These are phyloP conservation scores for Tylopilus vinaceipallidus DNA, from an alignment of 768 basidiomycete species.

Conservation along the genomic window DNA sequence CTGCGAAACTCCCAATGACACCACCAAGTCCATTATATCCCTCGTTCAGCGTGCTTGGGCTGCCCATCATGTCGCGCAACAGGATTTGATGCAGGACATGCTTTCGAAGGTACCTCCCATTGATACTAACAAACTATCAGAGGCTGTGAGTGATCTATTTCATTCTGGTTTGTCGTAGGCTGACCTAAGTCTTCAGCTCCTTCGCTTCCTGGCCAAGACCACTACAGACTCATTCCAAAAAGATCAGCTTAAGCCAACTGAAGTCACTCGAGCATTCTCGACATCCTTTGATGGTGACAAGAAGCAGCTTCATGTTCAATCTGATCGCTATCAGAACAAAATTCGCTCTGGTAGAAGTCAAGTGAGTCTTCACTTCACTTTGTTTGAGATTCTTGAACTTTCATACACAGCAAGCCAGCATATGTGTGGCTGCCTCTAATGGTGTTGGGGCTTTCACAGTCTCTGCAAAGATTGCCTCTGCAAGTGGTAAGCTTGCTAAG, in stretches of 20 bases:
- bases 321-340: conserved; percentile 31
- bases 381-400: background rate
- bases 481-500: conserved; percentile 17
- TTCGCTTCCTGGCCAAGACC: conserved; percentile 29
- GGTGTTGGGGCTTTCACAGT: conserved; percentile 25
- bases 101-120: conserved; percentile 24
- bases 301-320: conserved; percentile 14
- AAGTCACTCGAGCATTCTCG: conserved; percentile 21
- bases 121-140: conserved; percentile 26
- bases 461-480: conserved; percentile 14
- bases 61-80: conserved; percentile 30
- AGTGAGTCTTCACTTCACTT: conserved; percentile 28
- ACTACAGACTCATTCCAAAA: conserved; percentile 24
- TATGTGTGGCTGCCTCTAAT: conserved; percentile 22
- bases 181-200: conserved; percentile 16
- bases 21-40: conserved; percentile 7
- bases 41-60: conserved; percentile 33
- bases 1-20: conserved; percentile 2
- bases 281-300: conserved; percentile 13
- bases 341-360: conserved; percentile 34
- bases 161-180: background rate
- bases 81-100: conserved; percentile 18
- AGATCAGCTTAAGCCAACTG: conserved; percentile 26
- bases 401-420: conserved; percentile 12
- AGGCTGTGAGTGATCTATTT: conserved; percentile 12